Percentiles rank a stretch among this genome's conserved stretches.
phyloP scores from a whole-genome alignment of 495 filamentous ascomycete species.

The Tuber microsphaerosporum region DNA sequence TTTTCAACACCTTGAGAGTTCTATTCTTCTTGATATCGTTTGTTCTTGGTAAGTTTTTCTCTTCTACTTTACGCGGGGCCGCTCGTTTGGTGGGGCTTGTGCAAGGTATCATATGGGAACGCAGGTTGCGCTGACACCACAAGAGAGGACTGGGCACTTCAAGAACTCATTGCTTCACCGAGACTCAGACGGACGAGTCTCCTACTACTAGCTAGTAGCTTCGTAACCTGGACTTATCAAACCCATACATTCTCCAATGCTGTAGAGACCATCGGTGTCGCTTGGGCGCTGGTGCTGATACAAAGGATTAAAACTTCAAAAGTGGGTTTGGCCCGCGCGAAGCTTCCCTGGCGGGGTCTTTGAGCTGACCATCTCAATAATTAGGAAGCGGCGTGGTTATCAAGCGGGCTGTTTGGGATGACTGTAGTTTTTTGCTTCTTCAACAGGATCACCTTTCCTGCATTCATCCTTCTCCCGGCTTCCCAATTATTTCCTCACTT shows the following conservation, averaged over 20 bases:
- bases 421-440: conserved; percentile 79
- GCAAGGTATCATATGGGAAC: not conserved
- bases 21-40: conserved; percentile 92
- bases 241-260: conserved; percentile 98
- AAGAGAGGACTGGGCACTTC: conserved; percentile 85
- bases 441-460: conserved; percentile 94
- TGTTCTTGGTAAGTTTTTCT: conserved; percentile 52
- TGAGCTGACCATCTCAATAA: conserved; percentile 35
- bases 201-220: conserved; percentile 81
- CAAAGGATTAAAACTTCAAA: conserved; percentile 70
- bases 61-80: not conserved
- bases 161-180: conserved; percentile 74
- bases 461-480: conserved; percentile 74
- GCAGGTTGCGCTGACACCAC: conserved; percentile 22
- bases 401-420: conserved; percentile 68
- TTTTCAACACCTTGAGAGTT: conserved; percentile 79
- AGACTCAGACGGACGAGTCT: conserved; percentile 65
- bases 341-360: conserved; percentile 4
- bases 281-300: conserved; percentile 86
- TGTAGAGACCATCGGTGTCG: conserved; percentile 82
- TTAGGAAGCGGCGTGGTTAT: conserved; percentile 66
- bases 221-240: conserved; percentile 98
- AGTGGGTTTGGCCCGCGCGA: conserved; percentile 47
- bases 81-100: conserved; percentile 8
- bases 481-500: conserved; percentile 80